Evolutionary conservation across 371 early-diverging fungal species (phyloP), one percentile per base, ranked within the genome.

Genomic region (Mortierella sp.): DNA sequence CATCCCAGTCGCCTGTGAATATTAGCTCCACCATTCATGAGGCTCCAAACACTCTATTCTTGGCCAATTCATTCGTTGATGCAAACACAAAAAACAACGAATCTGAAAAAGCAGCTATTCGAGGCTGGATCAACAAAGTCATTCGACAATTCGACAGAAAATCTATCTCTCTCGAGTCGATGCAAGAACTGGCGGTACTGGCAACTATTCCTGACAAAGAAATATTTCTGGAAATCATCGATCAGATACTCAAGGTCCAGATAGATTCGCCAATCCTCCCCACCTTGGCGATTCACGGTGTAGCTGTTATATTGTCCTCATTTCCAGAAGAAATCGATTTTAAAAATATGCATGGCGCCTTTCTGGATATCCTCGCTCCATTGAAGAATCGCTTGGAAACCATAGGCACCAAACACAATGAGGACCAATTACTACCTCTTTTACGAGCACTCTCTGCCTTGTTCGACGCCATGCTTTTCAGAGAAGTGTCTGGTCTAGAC

Each of bases 381-480:
- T 26, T 63, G 12, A 14, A 45, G 11, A 9, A 11, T 6, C 30
- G 5, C 45, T 18, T 49, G 49, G 16, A 18, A 0, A 22, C 1
- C 32, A 47, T 49, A 10, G 47, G 64, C 28, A 47, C 28, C 6
- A 12, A 24, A 22, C 22, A 47, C 49, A 63, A 63, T 14, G 30
- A 28, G 24, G 26, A 14, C 1, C 49, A 63, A 5, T 20, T 49
- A 30, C 10, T 63, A 47, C 64, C 64, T 22, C 45, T 49, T n/a
- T n/a, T 63, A 10, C 9, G n/a, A 22, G 64, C 64, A 43, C 26
- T 49, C 26, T 49, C 39, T 20, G 6, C 64, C 1, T 47, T 63
- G 26, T 45, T 63, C 11, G 49, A 63, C 1, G 64, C 64, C 49
- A 63, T 49, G 64, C 20, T 63, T 6, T 30, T 28, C 47, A 26